Conservation (phyloP, 306 rosid species). For the Alnus glutinosa region DNA sequence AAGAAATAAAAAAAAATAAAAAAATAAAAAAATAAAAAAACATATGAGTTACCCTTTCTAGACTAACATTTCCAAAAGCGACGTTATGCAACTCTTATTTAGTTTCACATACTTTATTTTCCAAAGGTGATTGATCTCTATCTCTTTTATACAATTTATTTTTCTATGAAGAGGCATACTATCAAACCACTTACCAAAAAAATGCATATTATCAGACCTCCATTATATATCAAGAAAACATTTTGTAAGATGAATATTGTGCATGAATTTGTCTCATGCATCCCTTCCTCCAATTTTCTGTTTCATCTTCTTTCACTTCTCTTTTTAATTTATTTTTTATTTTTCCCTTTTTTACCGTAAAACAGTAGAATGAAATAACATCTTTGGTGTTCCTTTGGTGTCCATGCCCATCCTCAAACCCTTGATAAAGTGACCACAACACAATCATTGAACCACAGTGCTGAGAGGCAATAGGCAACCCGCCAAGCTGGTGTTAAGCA, state of each 20-base stretch:
- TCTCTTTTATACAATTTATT: not conserved
- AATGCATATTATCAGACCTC: not conserved
- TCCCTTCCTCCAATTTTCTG: not conserved
- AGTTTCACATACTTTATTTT: not conserved
- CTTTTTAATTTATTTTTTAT: not conserved
- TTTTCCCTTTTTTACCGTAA: not conserved
- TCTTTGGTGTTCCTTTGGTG: not conserved
- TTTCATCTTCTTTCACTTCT: not conserved
- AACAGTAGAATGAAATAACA: not conserved
- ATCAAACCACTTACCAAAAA: not conserved
- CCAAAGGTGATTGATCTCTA: not conserved
- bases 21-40: not conserved
- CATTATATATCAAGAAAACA: not conserved
- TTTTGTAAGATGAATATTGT: not conserved
- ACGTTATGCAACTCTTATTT: not conserved
- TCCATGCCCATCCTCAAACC: not conserved
- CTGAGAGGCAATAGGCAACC: not conserved
- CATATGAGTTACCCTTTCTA: not conserved
- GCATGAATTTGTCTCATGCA: not conserved
- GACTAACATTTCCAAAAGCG: not conserved
- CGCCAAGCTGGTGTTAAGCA: not conserved
- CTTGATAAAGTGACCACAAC: not conserved
- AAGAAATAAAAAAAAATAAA: not conserved
- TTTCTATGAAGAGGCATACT: not conserved
- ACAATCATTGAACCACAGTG: not conserved